Evolutionary conservation across 768 basidiomycete species (phyloP).

Genomic region (Pilatotrama ljubarskyi): DNA sequence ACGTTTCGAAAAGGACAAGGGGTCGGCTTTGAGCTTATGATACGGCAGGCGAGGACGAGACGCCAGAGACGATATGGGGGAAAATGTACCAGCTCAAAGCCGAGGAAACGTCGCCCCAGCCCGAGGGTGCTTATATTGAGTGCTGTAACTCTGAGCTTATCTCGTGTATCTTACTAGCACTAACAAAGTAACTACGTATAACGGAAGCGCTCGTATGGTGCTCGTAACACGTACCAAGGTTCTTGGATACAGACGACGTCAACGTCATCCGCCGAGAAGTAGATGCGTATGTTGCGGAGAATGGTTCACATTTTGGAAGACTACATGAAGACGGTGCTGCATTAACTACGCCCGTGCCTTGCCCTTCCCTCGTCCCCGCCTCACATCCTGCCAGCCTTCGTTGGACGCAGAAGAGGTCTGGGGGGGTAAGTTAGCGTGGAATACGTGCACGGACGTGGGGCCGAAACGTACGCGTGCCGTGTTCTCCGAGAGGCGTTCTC

Average conservation of each 20-base stretch:
- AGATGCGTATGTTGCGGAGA: conserved; percentile 1
- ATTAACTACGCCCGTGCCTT: neutral
- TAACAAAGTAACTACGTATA: no score
- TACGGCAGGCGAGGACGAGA: no score
- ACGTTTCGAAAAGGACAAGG: no score
- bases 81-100: no score
- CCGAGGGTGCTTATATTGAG: no score
- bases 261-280: neutral
- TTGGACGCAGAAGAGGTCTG: neutral
- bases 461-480: neutral
- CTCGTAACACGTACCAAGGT: conserved; percentile 1
- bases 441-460: no score
- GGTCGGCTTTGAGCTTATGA: no score
- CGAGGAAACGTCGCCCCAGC: no score
- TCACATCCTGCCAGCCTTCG: neutral
- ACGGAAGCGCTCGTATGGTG: no score
- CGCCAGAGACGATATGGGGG: no score
- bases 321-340: neutral
- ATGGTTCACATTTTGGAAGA: neutral
- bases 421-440: neutral
- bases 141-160: no score
- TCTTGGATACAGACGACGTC: neutral
- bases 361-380: neutral
- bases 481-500: neutral
- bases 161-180: no score